Conservation (phyloP, 2,329 filamentous ascomycete species). For the Stagonosporopsis rhizophila region DNA sequence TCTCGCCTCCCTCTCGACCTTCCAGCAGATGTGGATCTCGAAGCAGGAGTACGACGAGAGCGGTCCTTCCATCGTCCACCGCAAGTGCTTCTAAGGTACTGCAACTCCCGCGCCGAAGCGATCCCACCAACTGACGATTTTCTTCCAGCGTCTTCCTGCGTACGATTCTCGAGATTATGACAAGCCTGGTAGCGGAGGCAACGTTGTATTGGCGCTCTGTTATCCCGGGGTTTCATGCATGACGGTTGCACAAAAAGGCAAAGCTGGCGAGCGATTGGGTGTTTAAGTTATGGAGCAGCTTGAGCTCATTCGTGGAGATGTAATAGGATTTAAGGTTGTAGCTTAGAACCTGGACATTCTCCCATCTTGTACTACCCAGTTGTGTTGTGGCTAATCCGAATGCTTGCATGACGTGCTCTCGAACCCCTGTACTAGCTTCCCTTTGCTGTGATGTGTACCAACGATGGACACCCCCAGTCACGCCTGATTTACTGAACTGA, state of each 20-base stretch:
- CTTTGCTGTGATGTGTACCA: neutral
- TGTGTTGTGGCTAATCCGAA: slow-evolving; percentile 5
- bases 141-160: slow-evolving; percentile 43
- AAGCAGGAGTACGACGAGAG: slow-evolving; percentile 99
- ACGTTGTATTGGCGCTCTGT: slow-evolving; percentile 47
- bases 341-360: slow-evolving; percentile 50
- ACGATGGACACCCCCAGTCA: neutral
- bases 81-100: slow-evolving; percentile 99
- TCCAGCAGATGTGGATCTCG: slow-evolving; percentile 99
- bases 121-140: slow-evolving; percentile 31
- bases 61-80: slow-evolving; percentile 98
- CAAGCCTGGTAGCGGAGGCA: slow-evolving; percentile 49
- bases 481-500: neutral
- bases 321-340: slow-evolving; percentile 49
- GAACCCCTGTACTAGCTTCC: neutral
- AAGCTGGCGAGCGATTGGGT: slow-evolving; percentile 47
- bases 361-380: slow-evolving; percentile 27
- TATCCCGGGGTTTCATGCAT: slow-evolving; percentile 43
- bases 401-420: slow-evolving; percentile 12
- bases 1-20: slow-evolving; percentile 97
- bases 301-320: slow-evolving; percentile 41
- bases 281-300: slow-evolving; percentile 48
- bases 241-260: slow-evolving; percentile 50
- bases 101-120: slow-evolving; percentile 3
- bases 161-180: slow-evolving; percentile 45